Evolutionary conservation across 2,329 filamentous ascomycete species (phyloP).

Genomic region (Clonostachys sp.): DNA sequence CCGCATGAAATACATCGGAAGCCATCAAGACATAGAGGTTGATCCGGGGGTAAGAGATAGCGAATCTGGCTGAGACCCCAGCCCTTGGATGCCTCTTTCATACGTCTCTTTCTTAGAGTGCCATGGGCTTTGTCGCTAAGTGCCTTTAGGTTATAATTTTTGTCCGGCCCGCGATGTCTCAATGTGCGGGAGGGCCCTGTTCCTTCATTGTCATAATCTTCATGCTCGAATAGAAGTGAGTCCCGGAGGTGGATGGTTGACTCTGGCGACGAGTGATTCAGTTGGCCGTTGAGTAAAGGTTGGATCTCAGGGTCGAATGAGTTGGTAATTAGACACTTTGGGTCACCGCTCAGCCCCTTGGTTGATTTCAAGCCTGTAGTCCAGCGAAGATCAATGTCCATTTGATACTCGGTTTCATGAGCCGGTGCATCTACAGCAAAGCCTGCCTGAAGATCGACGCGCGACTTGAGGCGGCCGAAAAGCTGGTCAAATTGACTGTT

Average conservation of each 20-base stretch:
- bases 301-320: constrained; percentile 25
- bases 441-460: constrained; percentile 7
- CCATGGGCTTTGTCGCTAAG: constrained; percentile 54
- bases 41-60: constrained; percentile 37
- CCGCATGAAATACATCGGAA: constrained; percentile 49
- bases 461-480: constrained; percentile 32
- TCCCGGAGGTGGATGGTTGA: no score
- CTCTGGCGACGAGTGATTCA: no score
- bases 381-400: constrained; percentile 45
- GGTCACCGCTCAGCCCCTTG: constrained; percentile 29
- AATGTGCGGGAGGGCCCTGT: constrained; percentile 47
- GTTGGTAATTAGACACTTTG: constrained; percentile 35
- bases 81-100: constrained; percentile 13
- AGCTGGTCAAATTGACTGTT: constrained; percentile 33
- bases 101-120: constrained; percentile 37
- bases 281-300: no score
- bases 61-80: constrained; percentile 35
- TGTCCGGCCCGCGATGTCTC: constrained; percentile 39
- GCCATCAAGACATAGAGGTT: constrained; percentile 38
- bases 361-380: constrained; percentile 29
- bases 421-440: background rate
- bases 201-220: constrained; percentile 40
- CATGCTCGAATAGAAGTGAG: constrained; percentile 26
- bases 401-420: constrained; percentile 36
- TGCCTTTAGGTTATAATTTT: constrained; percentile 55